Evolutionary conservation across 2,329 filamentous ascomycete species (phyloP).

Genomic region (Paracoccidioides lutzii): DNA sequence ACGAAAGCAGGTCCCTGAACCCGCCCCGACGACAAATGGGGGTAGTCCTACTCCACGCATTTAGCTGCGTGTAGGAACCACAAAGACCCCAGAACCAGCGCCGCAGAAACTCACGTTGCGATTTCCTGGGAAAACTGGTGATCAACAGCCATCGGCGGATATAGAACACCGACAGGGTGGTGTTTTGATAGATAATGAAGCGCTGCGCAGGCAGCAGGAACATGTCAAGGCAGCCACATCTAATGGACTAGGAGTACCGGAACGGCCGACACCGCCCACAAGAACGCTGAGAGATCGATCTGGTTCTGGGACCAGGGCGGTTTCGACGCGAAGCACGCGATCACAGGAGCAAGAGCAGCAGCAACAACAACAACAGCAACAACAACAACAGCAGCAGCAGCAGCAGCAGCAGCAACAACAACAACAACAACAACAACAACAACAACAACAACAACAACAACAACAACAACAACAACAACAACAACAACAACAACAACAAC

Average conservation of each 20-base stretch:
- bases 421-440: neutral
- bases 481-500: no score
- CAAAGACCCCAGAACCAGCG: conserved; percentile 27
- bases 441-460: no score
- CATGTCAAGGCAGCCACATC: conserved; percentile 37
- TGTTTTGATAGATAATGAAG: conserved; percentile 42
- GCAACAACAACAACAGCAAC: no score
- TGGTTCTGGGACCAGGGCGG: conserved; percentile 2
- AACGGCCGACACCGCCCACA: conserved; percentile 14
- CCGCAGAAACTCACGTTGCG: conserved; percentile 60
- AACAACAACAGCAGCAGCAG: conserved; percentile 2
- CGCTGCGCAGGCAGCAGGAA: conserved; percentile 40
- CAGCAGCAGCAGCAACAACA: conserved; percentile 12
- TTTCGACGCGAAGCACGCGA: conserved; percentile 5
- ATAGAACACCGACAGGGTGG: conserved; percentile 28
- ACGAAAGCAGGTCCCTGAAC: conserved; percentile 58
- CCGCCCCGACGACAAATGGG: conserved; percentile 25
- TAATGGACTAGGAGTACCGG: conserved; percentile 13
- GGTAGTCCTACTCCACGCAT: conserved; percentile 53
- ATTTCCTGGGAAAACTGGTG: conserved; percentile 47
- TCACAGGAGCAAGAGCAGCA: conserved; percentile 17
- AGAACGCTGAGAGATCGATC: conserved; percentile 27
- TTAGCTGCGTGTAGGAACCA: conserved; percentile 56
- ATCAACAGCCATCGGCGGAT: conserved; percentile 29
- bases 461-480: neutral